Base-by-base conservation (phyloP, 2,329 filamentous ascomycete genomes). In the Xenoacremonium recifei region DNA sequence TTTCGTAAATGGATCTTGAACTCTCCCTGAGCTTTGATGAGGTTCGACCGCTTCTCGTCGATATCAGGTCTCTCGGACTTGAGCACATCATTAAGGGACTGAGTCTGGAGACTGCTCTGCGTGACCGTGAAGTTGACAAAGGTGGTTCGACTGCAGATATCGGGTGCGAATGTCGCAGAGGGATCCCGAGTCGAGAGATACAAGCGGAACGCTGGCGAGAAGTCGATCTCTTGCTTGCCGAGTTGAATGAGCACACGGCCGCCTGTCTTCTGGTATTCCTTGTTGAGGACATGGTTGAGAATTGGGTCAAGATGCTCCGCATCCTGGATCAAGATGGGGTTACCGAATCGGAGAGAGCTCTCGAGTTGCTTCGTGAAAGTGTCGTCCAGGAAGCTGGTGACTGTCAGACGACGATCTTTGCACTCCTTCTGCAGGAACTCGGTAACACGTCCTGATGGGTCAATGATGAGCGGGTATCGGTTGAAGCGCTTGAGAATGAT, bases 101-200 rank as follows among this genome's bases (percentile, higher is more conserved):
- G 93, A 2, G 93, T 97, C 70, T 96, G 93, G 61, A 99, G 77
- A 75, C 92, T 97, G 79, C 93, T 96, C 71, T 97, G 92, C 4
- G 93, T 99, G 49, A 99, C 92, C 1, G 95, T 97, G 58, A 99
- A 99, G 70, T 99, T 99, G 77, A 99, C 93, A 68, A 99, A 96
- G 0, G 95, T 99, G 6, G 93, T 97, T 59, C 95, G 82, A 75
- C 90, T 96, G 81, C 95, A 99, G 50, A 99, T 89, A 62, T 99
- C 93, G 1, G 93, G 95, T 6, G 93, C 84, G 64, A 99, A 99
- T 6, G 85, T 89, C 19, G 93, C 92, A 31, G 95, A 99, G 1
- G 95, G 95, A 70, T 99, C 93, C 58, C 92, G 80, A 2, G 95
- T 99, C 1, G 92, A 96, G 29, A 99, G 74, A 65, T 95, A 99